Conservation (phyloP, 2,329 filamentous ascomycete genomes). For the Curvularia sp. region DNA sequence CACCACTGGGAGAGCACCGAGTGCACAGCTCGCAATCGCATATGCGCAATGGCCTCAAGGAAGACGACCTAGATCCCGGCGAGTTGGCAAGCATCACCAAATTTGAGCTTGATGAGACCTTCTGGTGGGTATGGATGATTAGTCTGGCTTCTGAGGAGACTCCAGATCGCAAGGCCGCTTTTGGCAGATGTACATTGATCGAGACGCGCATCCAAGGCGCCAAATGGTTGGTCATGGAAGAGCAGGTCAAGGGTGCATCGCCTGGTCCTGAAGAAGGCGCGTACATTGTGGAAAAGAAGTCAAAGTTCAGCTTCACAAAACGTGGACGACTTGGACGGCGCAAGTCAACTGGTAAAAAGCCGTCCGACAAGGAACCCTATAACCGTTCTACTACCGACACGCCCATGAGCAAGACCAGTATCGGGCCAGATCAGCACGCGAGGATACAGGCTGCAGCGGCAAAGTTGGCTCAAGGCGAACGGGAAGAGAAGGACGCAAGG, state of each 20-base stretch:
- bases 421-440: slow-evolving; percentile 90
- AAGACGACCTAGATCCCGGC: slow-evolving; percentile 80
- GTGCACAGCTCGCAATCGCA: slow-evolving; percentile 90
- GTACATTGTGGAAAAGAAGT: slow-evolving; percentile 95
- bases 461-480: slow-evolving; percentile 75
- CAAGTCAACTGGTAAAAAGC: slow-evolving; percentile 54
- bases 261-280: slow-evolving; percentile 83
- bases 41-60: slow-evolving; percentile 64
- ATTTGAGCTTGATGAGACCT: slow-evolving; percentile 89
- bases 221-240: slow-evolving; percentile 93
- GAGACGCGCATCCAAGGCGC: slow-evolving; percentile 84
- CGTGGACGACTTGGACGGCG: slow-evolving; percentile 71
- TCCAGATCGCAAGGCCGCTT: slow-evolving; percentile 82
- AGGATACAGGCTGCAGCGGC: slow-evolving; percentile 91
- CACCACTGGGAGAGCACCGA: slow-evolving; percentile 75
- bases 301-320: slow-evolving; percentile 82
- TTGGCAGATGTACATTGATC: slow-evolving; percentile 89
- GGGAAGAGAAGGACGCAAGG: slow-evolving; percentile 62
- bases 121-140: slow-evolving; percentile 99
- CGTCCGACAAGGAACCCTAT: slow-evolving; percentile 58
- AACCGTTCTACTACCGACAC: slow-evolving; percentile 58
- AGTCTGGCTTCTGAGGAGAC: slow-evolving; percentile 93
- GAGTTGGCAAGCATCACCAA: slow-evolving; percentile 91
- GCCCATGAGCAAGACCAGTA: slow-evolving; percentile 76
- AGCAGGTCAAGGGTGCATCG: slow-evolving; percentile 92